Conservation (phyloP, 2,329 filamentous ascomycete genomes). For the Escovopsis weberi region DNA sequence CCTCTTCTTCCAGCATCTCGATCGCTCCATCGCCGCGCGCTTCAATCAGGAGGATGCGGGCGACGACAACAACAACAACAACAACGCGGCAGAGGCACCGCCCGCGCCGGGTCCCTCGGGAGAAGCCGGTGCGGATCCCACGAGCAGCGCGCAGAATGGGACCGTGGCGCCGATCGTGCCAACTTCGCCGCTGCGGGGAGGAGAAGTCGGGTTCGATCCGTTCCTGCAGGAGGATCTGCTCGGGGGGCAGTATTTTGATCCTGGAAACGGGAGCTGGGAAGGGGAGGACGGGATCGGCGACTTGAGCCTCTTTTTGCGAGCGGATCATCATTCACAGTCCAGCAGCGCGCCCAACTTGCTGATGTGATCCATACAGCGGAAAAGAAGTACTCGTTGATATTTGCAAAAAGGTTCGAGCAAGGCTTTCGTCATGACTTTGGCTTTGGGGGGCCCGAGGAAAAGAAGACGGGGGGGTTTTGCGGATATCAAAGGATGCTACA, state of each 20-base stretch:
- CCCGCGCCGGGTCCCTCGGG: not conserved
- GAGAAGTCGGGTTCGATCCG: conserved; percentile 5
- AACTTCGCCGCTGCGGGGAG: conserved; percentile 3
- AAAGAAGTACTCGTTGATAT: not conserved
- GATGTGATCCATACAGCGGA: too few species aligned
- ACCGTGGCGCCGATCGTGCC: not conserved
- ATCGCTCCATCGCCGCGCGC: conserved; percentile 22
- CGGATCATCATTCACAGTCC: conserved; percentile 17
- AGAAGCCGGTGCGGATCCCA: not conserved
- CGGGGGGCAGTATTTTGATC: conserved; percentile 21
- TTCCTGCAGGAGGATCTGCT: conserved; percentile 13
- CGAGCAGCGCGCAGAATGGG: not conserved
- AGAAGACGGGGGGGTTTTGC: not conserved
- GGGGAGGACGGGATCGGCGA: conserved; percentile 21
- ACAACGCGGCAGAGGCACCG: not conserved
- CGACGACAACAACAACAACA: not conserved
- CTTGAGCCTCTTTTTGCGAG: conserved; percentile 19
- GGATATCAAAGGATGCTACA: conserved; percentile 10
- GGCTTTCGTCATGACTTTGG: not conserved
- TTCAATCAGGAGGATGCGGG: conserved; percentile 8
- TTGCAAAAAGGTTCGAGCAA: not conserved
- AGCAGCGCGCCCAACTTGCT: conserved; percentile 13
- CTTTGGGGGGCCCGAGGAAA: not conserved
- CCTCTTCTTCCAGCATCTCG: conserved; percentile 23
- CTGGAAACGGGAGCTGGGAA: conserved; percentile 21